Evolutionary conservation across 768 basidiomycete genomes (phyloP).

Genomic region (Pisolithus marmoratus): DNA sequence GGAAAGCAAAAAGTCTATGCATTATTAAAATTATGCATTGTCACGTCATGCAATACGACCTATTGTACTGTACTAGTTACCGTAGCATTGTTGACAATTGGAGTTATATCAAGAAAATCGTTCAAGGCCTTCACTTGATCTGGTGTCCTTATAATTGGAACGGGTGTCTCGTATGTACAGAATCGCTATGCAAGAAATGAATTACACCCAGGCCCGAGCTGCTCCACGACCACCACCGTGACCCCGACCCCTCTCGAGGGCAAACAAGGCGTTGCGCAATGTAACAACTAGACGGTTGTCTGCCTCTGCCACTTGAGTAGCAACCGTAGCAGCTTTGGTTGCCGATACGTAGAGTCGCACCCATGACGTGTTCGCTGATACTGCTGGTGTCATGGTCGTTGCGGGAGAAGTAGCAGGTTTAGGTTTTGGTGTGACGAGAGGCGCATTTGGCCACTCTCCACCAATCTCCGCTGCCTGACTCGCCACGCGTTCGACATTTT

Average conservation of each 20-base stretch:
- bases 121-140: too few relatives aligned
- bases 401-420: slow-evolving; percentile 29
- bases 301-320: slow-evolving; percentile 43
- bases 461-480: slow-evolving; percentile 83
- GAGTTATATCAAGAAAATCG: too few relatives aligned
- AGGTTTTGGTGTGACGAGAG: slow-evolving; percentile 37
- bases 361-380: slow-evolving; percentile 38
- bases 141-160: too few relatives aligned
- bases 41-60: too few relatives aligned
- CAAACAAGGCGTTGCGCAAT: slow-evolving; percentile 80
- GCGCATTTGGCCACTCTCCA: slow-evolving; percentile 58
- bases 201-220: slow-evolving; percentile 60
- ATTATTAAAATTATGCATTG: too few relatives aligned
- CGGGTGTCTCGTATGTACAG: not conserved
- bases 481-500: slow-evolving; percentile 90
- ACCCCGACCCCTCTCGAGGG: slow-evolving; percentile 74
- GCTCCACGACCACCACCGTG: slow-evolving; percentile 79
- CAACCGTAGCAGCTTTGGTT: slow-evolving; percentile 35
- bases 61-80: too few relatives aligned
- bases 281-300: slow-evolving; percentile 58
- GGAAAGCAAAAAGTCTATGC: too few relatives aligned
- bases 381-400: slow-evolving; percentile 26
- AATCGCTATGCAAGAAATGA: not conserved
- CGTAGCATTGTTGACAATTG: too few relatives aligned
- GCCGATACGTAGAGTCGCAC: slow-evolving; percentile 58